These are phyloP conservation scores for Pseudocercospora cruenta DNA, from an alignment of 2,329 filamentous ascomycete genomes.

Conservation along the genomic window DNA sequence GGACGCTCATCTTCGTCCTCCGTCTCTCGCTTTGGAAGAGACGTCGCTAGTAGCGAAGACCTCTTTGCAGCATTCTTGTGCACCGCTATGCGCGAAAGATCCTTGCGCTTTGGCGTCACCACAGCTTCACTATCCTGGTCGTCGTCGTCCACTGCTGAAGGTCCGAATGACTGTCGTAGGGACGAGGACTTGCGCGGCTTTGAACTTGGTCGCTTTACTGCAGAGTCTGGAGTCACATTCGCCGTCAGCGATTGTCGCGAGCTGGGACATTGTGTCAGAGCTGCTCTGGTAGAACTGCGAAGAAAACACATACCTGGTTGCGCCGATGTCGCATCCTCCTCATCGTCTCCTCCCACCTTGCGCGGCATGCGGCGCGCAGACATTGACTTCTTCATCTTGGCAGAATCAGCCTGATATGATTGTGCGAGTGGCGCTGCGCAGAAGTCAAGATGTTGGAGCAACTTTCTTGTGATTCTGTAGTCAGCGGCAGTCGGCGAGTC, in stretches of 20 bases:
- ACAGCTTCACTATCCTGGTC: conserved; percentile 56
- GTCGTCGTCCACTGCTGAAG: conserved; percentile 58
- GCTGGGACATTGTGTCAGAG: conserved; percentile 31
- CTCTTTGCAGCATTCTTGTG: conserved; percentile 68
- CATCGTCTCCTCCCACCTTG: conserved; percentile 74
- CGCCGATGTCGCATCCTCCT: conserved; percentile 49
- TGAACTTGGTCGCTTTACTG: conserved; percentile 57
- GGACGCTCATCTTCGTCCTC: conserved; percentile 70
- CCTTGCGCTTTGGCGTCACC: conserved; percentile 65
- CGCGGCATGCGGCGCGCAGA: conserved; percentile 68
- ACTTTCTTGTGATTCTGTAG: neutral
- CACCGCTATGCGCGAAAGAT: conserved; percentile 64
- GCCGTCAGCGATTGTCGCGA: conserved; percentile 45
- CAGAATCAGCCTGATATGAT: neutral
- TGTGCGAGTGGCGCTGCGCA: neutral
- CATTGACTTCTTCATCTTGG: conserved; percentile 61
- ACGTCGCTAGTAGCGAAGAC: conserved; percentile 50
- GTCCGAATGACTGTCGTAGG: conserved; percentile 77
- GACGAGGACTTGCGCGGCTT: conserved; percentile 72
- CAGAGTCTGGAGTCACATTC: conserved; percentile 44
- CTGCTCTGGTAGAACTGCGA: neutral
- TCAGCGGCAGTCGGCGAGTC: neutral
- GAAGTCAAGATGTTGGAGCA: neutral
- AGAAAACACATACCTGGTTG: conserved; percentile 28
- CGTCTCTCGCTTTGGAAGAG: conserved; percentile 54